Evolutionary conservation across 495 filamentous ascomycete species (phyloP), one percentile per base, ranked within the genome.

Genomic region (Diplogelasinospora grovesii): DNA sequence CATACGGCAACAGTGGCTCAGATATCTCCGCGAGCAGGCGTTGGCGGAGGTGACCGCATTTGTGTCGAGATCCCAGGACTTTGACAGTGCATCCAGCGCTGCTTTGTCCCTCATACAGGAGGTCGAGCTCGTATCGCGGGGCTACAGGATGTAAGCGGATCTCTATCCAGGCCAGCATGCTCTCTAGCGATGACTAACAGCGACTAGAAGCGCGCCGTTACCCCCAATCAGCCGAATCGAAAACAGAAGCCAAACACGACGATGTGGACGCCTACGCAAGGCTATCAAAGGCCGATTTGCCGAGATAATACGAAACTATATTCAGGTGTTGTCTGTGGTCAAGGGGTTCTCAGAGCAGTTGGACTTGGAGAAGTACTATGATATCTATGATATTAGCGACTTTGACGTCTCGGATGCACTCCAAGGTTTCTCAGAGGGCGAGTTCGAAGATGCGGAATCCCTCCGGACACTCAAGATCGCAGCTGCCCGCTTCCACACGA

Each of bases 111-210:
- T 96, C 36, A 84, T 98, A 44, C 90, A 97, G 64, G 92, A 98
- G 60, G 90, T 97, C 14, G 92, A 97, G 63, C 71, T 97, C 35
- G 90, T 97, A 9, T 90, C 90, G 26, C 77, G 90, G 50, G 92
- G 92, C 35, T 98, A 97, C 59, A 76, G 85, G 59, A 77, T 98
- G 86, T 90, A 64, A 68, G 79, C 58, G n/a, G 3, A 22, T 13
- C 23, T 32, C 7, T 21, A 31, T 23, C 37, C 47, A 15, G 20
- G 23, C 35, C n/a, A 8, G 15, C 33, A 13, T 30, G 14, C 9
- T 21, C 30, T 45, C 38, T 29, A 13, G 4, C 23, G 15, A 13
- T 26, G 45, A 36, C 69, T 80, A 63, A 82, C 56, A 34, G 7
- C 33, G 13, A 32, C 41, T 51, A 89, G 86, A 73, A 89, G 86